A percentile compares a stretch with the other conserved stretches of the same genome.
Conservation (phyloP, 495 filamentous ascomycete species). For the Aspergillus coremiiformis region DNA sequence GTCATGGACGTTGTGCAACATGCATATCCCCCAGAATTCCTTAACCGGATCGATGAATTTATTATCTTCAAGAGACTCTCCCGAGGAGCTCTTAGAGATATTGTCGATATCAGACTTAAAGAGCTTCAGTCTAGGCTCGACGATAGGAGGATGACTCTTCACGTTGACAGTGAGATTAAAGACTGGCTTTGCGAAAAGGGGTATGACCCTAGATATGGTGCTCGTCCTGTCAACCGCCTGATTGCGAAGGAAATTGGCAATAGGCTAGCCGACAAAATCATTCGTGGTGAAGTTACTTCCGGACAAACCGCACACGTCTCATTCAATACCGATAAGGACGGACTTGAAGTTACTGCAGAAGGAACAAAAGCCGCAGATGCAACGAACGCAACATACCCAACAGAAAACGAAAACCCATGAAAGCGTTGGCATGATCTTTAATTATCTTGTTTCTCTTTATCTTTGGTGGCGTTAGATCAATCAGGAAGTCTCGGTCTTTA, state of each 20-base stretch:
- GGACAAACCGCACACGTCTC: constrained; percentile 65
- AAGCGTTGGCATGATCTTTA: constrained; percentile 4
- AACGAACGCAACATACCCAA: background rate
- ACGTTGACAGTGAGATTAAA: constrained; percentile 63
- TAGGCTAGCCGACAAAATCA: constrained; percentile 81
- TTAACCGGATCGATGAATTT: constrained; percentile 95
- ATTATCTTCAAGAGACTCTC: constrained; percentile 89
- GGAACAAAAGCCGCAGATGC: constrained; percentile 6
- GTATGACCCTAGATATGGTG: constrained; percentile 87
- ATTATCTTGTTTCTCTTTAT: constrained; percentile 12
- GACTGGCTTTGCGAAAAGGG: constrained; percentile 81
- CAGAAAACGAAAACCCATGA: constrained; percentile 9
- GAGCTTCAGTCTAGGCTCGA: constrained; percentile 80
- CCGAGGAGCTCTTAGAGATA: constrained; percentile 70
- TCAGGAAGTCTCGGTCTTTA: background rate
- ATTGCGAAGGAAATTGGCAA: constrained; percentile 87
- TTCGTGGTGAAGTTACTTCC: constrained; percentile 68
- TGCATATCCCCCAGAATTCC: constrained; percentile 84
- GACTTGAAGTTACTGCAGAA: constrained; percentile 25
- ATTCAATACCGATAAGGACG: constrained; percentile 44
- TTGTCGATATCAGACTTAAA: constrained; percentile 82
- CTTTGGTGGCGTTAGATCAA: background rate
- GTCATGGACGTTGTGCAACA: constrained; percentile 83
- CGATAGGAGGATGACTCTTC: constrained; percentile 73
- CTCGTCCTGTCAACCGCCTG: constrained; percentile 84